Conservation (phyloP, 768 basidiomycete species). For the Leccinum variicolor region DNA sequence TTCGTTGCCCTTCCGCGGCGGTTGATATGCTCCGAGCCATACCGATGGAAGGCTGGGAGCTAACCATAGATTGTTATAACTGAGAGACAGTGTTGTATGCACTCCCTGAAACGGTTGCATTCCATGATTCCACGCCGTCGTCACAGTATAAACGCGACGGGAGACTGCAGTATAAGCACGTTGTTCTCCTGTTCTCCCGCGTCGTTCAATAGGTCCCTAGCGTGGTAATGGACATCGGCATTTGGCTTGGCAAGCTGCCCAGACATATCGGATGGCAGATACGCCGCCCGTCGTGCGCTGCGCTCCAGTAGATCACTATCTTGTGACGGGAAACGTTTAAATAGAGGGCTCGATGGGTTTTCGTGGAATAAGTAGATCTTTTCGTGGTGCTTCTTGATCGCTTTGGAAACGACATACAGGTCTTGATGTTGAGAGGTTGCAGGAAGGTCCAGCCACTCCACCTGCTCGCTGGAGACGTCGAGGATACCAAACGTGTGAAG, state of each 20-base stretch:
- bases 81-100: not conserved
- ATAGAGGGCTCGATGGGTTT: not conserved
- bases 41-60: slow-evolving; percentile 7
- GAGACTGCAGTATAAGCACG: slow-evolving; percentile 7
- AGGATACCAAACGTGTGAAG: slow-evolving; percentile 16
- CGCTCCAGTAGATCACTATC: slow-evolving; percentile 13
- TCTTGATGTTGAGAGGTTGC: slow-evolving; percentile 28
- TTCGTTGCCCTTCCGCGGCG: slow-evolving; percentile 11
- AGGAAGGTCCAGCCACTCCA: slow-evolving; percentile 28
- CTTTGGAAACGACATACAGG: slow-evolving; percentile 20
- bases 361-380: slow-evolving; percentile 9
- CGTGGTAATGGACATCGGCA: slow-evolving; percentile 7
- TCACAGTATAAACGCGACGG: not conserved
- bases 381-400: slow-evolving; percentile 26
- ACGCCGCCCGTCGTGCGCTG: slow-evolving; percentile 5
- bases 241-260: not conserved
- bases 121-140: slow-evolving; percentile 1
- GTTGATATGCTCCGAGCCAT: slow-evolving; percentile 28
- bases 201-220: slow-evolving; percentile 1
- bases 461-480: slow-evolving; percentile 31
- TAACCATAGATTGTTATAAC: slow-evolving; percentile 27
- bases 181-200: slow-evolving; percentile 9
- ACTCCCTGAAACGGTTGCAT: not conserved
- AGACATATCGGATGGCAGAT: slow-evolving; percentile 7
- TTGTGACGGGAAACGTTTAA: not conserved